Percentiles rank a stretch among this genome's conserved stretches.
Evolutionary conservation across 495 filamentous ascomycete species (phyloP).

Genomic region (Zalerion maritima): DNA sequence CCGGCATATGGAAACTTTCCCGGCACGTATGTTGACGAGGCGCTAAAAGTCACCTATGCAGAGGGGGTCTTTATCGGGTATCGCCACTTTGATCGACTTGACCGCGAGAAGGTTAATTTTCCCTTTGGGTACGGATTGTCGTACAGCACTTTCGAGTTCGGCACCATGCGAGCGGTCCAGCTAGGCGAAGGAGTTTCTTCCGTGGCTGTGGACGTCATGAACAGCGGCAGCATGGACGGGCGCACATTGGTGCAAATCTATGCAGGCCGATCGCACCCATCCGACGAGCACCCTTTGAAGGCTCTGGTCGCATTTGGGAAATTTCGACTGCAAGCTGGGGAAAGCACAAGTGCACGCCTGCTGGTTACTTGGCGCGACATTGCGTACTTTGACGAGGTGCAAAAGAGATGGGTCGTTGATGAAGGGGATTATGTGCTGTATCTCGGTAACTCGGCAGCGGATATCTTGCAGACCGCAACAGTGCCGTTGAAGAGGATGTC

Average conservation of each 20-base stretch:
- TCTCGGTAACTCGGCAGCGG: conserved; percentile 33
- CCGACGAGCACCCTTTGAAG: conserved; percentile 34
- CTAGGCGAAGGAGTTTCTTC: conserved; percentile 13
- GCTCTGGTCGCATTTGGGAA: conserved; percentile 47
- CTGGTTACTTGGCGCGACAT: conserved; percentile 34
- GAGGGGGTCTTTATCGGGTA: conserved; percentile 54
- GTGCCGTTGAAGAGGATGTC: too few species aligned
- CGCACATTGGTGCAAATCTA: conserved; percentile 46
- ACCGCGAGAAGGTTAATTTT: conserved; percentile 22
- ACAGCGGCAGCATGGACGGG: conserved; percentile 36
- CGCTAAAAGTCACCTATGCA: conserved; percentile 38
- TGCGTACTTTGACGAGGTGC: conserved; percentile 44
- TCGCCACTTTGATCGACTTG: conserved; percentile 41
- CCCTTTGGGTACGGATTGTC: conserved; percentile 48
- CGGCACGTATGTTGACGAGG: conserved; percentile 38
- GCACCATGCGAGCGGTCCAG: conserved; percentile 18
- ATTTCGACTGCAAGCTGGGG: conserved; percentile 34
- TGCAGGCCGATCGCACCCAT: conserved; percentile 22
- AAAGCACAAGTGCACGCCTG: conserved; percentile 33
- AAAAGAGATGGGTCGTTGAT: conserved; percentile 41
- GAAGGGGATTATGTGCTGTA: conserved; percentile 37
- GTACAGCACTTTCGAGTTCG: conserved; percentile 39
- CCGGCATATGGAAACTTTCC: conserved; percentile 47
- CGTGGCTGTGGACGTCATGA: conserved; percentile 31
- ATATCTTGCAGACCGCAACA: too few species aligned